Conservation (phyloP, 176 grass and related monocot genomes). For the Eleusine indica region DNA sequence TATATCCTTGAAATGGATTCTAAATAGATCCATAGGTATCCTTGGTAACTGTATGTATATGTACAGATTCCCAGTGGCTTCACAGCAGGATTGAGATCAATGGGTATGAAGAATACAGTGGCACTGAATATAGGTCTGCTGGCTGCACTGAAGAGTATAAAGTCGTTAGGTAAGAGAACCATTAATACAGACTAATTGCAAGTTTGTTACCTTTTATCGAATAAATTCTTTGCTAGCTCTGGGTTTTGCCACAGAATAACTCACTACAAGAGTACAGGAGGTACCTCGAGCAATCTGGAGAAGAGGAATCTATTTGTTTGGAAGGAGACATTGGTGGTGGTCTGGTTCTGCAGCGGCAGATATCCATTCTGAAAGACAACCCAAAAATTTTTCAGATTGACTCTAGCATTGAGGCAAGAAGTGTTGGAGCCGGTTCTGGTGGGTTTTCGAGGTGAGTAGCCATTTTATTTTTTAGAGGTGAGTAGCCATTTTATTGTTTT, state of each 20-base stretch:
- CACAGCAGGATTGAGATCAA: conserved; percentile 87
- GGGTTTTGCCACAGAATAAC: conserved; percentile 25
- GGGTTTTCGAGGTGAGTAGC: conserved; percentile 54
- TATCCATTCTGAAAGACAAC: conserved; percentile 77
- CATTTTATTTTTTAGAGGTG: conserved; percentile 44
- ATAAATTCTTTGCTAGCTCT: conserved; percentile 1
- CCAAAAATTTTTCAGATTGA: conserved; percentile 66
- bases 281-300: conserved; percentile 75
- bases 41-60: conserved; percentile 17
- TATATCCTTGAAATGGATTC: conserved; percentile 4
- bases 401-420: conserved; percentile 84
- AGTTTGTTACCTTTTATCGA: conserved; percentile 7
- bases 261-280: conserved; percentile 50
- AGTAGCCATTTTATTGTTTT: background rate
- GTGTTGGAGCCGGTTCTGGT: conserved; percentile 88
- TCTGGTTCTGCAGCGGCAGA: conserved; percentile 69
- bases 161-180: conserved; percentile 56
- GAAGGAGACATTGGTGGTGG: conserved; percentile 96
- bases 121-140: conserved; percentile 91
- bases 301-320: conserved; percentile 83
- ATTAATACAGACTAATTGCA: background rate
- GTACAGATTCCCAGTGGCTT: conserved; percentile 86
- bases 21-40: conserved; percentile 14
- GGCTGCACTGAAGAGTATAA: conserved; percentile 91
- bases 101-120: conserved; percentile 96